Evolutionary conservation across 2,329 filamentous ascomycete genomes (phyloP).

Genomic region (Purpureocillium lavendulum): DNA sequence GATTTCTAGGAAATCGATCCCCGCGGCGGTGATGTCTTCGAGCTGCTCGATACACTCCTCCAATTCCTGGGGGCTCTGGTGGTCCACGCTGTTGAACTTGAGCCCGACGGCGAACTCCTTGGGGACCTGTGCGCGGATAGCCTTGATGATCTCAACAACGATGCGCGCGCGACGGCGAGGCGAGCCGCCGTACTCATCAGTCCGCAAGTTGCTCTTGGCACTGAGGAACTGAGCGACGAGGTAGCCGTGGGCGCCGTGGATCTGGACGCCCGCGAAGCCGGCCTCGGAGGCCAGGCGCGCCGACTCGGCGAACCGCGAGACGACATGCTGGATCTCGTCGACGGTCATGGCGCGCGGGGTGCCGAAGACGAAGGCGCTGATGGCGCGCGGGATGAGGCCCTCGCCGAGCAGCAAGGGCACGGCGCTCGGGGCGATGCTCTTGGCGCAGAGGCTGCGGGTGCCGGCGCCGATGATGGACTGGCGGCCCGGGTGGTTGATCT

Average conservation of each 20-base stretch:
- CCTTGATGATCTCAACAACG: constrained; percentile 40
- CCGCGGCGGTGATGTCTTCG: constrained; percentile 34
- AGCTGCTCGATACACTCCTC: constrained; percentile 52
- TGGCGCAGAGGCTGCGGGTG: constrained; percentile 22
- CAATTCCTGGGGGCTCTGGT: constrained; percentile 35
- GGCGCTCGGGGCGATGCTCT: constrained; percentile 34
- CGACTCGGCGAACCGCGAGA: constrained; percentile 41
- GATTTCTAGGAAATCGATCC: constrained; percentile 61
- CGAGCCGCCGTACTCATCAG: constrained; percentile 47
- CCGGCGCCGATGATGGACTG: constrained; percentile 33
- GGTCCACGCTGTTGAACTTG: constrained; percentile 51
- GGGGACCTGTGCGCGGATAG: constrained; percentile 27
- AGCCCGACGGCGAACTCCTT: constrained; percentile 39
- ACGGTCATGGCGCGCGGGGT: constrained; percentile 48
- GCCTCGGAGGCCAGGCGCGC: constrained; percentile 39
- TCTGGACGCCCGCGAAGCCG: constrained; percentile 35
- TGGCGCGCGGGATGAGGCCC: constrained; percentile 22
- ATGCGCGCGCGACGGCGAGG: constrained; percentile 39
- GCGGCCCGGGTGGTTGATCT: constrained; percentile 38
- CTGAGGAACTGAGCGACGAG: constrained; percentile 48
- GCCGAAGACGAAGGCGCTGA: constrained; percentile 33
- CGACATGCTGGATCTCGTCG: constrained; percentile 43
- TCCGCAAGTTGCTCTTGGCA: constrained; percentile 38
- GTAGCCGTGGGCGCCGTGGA: constrained; percentile 48
- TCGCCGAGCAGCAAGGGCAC: constrained; percentile 32